Base-by-base conservation (phyloP, 176 grass and related monocot genomes). In the Metroxylon sagu region DNA sequence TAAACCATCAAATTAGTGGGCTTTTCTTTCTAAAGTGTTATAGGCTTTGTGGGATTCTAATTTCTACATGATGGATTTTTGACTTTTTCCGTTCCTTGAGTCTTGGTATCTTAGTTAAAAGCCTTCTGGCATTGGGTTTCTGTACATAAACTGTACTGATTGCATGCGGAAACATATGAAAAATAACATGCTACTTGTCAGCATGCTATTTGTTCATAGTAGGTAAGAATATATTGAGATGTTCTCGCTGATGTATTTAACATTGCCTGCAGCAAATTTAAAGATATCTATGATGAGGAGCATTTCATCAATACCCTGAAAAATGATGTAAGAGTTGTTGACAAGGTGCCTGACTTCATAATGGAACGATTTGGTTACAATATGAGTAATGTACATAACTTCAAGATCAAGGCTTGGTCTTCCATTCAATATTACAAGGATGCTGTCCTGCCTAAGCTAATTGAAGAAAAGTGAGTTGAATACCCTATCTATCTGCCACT, bases 361-460 rank as follows among this genome's bases (percentile, higher is more conserved):
- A 83, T 92, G 88, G 93, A 92, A 60, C 68, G 94, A 19, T 98
- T 98, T 50, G 85, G 79, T 69, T 59, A 86, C 74, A 98, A 98
- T 66, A 76, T 98, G 82, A 98, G 81, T 74, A 98, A 98, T 71
- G 94, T 79, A 35, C 83, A 78, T 75, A 93, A 98, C 69, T 98
- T 98, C 88, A 98, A 98, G 72, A 85, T 98, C 69, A 98, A 89
- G 81, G 94, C 88, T 69, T 98, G 84, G 84, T 83, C 88, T 60
- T 71, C 88, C 43, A 78, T 98, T 68, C 76, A 83, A 21, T 98
- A 81, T 62, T 98, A 98, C 54, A 85, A 74, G 67, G 85, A 89
- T 73, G 66, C 14, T 74, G 81, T 98, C 76, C 94, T 98, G 49
- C 94, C 88, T 35, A 98, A 93, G 49, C 56, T 98, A 66, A 68